phyloP scores from a whole-genome alignment of 164 flowering plant genomes.

The Vitis rotundifolia region DNA sequence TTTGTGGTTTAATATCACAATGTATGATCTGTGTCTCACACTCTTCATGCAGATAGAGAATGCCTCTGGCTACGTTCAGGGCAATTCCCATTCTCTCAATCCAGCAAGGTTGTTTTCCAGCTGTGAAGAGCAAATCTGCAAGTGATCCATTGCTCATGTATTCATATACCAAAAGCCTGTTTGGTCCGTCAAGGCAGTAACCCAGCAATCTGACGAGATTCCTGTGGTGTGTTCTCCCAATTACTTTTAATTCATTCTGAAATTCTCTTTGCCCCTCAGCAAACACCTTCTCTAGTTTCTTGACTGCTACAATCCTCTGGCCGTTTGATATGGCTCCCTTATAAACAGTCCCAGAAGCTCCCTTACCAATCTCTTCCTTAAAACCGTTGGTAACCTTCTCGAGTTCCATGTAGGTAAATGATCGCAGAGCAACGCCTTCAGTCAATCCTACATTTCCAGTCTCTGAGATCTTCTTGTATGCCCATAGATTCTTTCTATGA shows the following conservation, averaged over 20 bases:
- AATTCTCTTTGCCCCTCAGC: slow-evolving; percentile 15
- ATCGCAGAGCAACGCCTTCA: slow-evolving; percentile 1
- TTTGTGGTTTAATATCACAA: slow-evolving; percentile 14
- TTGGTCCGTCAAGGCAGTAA: slow-evolving; percentile 3
- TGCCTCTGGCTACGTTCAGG: slow-evolving; percentile 4
- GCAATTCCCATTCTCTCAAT: slow-evolving; percentile 10
- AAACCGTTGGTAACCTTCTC: slow-evolving; percentile 14
- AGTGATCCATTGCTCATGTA: slow-evolving; percentile 15
- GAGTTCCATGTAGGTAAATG: slow-evolving; percentile 16
- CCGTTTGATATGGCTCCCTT: slow-evolving; percentile 6
- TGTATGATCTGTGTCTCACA: slow-evolving; percentile 14
- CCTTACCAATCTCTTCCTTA: slow-evolving; percentile 8
- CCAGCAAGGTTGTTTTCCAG: slow-evolving; percentile 5
- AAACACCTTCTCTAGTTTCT: slow-evolving; percentile 11
- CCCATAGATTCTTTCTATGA: background rate
- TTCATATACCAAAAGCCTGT: slow-evolving; percentile 18
- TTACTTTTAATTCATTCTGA: slow-evolving; percentile 3
- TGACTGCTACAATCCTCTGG: slow-evolving; percentile 5
- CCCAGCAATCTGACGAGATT: slow-evolving; percentile 19
- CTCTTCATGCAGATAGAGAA: slow-evolving; percentile 16
- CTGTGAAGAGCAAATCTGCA: slow-evolving; percentile 4
- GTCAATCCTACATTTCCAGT: background rate
- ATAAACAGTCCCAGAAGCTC: slow-evolving; percentile 8
- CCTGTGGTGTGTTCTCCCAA: slow-evolving; percentile 13
- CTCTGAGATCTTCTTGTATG: too few species aligned